Conservation (phyloP, 805 yeast species). For the Wickerhamomyces bisporus region DNA sequence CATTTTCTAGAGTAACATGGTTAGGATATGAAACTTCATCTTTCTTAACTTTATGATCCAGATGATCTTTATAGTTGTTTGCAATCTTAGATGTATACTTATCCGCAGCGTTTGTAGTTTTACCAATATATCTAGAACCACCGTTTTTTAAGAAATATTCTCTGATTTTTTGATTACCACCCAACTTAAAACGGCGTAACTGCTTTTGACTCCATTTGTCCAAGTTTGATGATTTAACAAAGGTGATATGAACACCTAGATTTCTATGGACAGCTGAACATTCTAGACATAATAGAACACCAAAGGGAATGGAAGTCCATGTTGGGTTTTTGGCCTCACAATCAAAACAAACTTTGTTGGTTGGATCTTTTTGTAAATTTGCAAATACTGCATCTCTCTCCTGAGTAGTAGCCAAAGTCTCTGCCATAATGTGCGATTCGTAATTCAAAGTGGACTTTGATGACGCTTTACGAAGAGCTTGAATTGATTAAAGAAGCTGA, state of each 20-base stretch:
- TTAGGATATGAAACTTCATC: conserved; percentile 75
- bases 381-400: conserved; percentile 21
- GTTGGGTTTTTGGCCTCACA: conserved; percentile 93
- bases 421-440: conserved; percentile 10
- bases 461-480: too few relatives aligned
- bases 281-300: conserved; percentile 86
- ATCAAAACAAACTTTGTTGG: conserved; percentile 87
- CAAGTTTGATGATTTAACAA: conserved; percentile 86
- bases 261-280: conserved; percentile 95
- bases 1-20: conserved; percentile 58
- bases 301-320: conserved; percentile 98
- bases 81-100: conserved; percentile 84
- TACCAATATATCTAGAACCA: conserved; percentile 64
- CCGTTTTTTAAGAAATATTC: conserved; percentile 83
- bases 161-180: conserved; percentile 85
- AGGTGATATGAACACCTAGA: conserved; percentile 92
- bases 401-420: conserved; percentile 14
- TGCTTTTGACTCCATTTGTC: conserved; percentile 94
- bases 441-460: too few relatives aligned
- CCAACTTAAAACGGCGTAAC: conserved; percentile 85
- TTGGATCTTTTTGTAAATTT: conserved; percentile 42
- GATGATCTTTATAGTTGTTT: conserved; percentile 70
- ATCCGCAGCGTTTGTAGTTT: conserved; percentile 55
- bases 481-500: too few relatives aligned
- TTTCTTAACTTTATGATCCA: conserved; percentile 58